These are phyloP conservation scores for Handroanthus guayacan DNA, from an alignment of 257 asterid species.

Conservation along the genomic window DNA sequence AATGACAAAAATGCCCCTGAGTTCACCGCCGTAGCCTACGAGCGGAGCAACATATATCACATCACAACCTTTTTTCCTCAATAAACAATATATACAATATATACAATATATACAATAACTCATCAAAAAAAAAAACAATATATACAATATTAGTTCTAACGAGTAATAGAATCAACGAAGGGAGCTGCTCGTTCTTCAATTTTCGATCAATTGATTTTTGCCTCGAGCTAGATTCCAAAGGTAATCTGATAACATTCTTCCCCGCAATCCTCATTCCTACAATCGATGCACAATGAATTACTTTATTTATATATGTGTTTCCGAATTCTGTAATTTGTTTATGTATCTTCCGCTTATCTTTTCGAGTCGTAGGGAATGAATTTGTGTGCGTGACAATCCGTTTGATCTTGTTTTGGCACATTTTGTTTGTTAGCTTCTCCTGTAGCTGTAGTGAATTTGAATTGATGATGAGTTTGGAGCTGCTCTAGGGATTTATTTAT, in stretches of 20 bases:
- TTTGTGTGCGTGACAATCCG: slow-evolving; percentile 4
- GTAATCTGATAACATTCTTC: slow-evolving; percentile 31
- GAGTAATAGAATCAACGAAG: slow-evolving; percentile 35
- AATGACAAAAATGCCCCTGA: slow-evolving; percentile 58
- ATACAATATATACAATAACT: slow-evolving; percentile 2
- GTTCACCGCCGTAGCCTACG: slow-evolving; percentile 30
- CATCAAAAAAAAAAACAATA: too few relatives aligned
- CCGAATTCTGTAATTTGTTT: slow-evolving; percentile 20
- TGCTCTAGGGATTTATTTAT: slow-evolving; percentile 39
- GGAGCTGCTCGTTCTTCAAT: slow-evolving; percentile 36
- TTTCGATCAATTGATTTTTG: slow-evolving; percentile 30
- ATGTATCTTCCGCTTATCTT: background rate
- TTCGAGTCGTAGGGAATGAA: slow-evolving; percentile 26
- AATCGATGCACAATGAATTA: slow-evolving; percentile 19
- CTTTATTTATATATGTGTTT: slow-evolving; percentile 17
- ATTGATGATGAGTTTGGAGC: slow-evolving; percentile 39
- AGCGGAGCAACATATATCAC: slow-evolving; percentile 31
- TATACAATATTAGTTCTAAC: slow-evolving; percentile 26
- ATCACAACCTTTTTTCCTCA: background rate
- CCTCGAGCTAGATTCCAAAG: slow-evolving; percentile 45
- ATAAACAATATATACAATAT: slow-evolving; percentile 9
- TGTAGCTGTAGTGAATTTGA: slow-evolving; percentile 40
- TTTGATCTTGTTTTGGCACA: slow-evolving; percentile 42
- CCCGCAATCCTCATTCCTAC: slow-evolving; percentile 21
- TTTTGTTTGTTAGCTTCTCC: slow-evolving; percentile 25